Evolutionary conservation across 1,139 yeast genomes (phyloP).

Genomic region (Martiniozyma asiatica): DNA sequence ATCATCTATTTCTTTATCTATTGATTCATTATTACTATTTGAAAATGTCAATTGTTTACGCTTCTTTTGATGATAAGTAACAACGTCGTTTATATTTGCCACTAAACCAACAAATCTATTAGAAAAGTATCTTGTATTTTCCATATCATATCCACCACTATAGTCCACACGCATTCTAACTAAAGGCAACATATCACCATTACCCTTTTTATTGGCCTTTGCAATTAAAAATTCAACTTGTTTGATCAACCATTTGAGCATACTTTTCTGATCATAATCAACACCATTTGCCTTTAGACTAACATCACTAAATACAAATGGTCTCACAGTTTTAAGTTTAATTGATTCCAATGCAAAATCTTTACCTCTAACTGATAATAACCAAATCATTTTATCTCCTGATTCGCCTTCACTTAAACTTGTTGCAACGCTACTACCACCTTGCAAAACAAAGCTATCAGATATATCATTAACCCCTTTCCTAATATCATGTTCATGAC

Average conservation of each 20-base stretch:
- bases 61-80: conserved; percentile 51
- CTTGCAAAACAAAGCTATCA: conserved; percentile 73
- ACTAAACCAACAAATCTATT: conserved; percentile 83
- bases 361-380: conserved; percentile 50
- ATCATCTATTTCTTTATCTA: conserved; percentile 14
- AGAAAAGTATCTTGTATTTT: conserved; percentile 80
- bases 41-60: conserved; percentile 1
- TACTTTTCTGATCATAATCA: conserved; percentile 48
- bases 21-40: conserved; percentile 4
- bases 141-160: conserved; percentile 83
- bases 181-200: conserved; percentile 44
- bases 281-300: conserved; percentile 44
- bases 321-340: conserved; percentile 63
- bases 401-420: conserved; percentile 82
- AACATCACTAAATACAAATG: conserved; percentile 66
- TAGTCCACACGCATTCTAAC: conserved; percentile 78
- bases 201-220: conserved; percentile 37
- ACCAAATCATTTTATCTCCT: conserved; percentile 58
- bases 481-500: conserved; percentile 94
- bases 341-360: conserved; percentile 55
- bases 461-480: conserved; percentile 57
- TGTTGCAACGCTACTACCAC: conserved; percentile 93
- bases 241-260: conserved; percentile 45
- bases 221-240: conserved; percentile 59
- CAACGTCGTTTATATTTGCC: conserved; percentile 80